Base-by-base conservation (phyloP, 495 filamentous ascomycete genomes). In the Lasiosphaeriaceae sp. region DNA sequence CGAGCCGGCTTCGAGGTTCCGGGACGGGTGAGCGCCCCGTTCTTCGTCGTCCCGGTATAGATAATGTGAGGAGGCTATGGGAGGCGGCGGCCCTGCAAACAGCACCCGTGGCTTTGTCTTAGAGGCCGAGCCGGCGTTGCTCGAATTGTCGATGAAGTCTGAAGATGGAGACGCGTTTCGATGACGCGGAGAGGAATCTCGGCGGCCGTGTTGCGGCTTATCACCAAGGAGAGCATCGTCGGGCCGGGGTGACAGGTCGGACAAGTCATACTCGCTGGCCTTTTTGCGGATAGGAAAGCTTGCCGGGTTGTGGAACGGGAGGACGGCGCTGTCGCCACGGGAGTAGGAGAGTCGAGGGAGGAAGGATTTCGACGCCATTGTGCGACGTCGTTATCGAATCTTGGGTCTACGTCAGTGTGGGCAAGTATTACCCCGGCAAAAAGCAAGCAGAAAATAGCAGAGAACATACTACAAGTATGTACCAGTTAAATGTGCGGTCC, bases 241-340 rank as follows among this genome's bases (percentile, higher is more conserved):
- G 9, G 75, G 67, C 47, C 63, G 64, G 2, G 76, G 75, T 9
- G 74, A 75, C 6, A 79, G 64, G 6, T 77, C 71, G 22, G 65
- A 57, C 19, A 79, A 61, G 51, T 73, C 66, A 60, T 77, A 74
- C 52, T 77, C 75, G 67, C 67, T 71, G 20, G 67, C 50, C 63
- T 71, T 65, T 55, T 65, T 68, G 43, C 63, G 67, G 17, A 69
- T 51, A 17, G 64, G 53, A 19, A 57, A 47, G 34, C 52, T 64
- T 22, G 52, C 22, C 24, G 50, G 57, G 50, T 56, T 61, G 50
- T 67, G 62, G 41, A 66, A 50, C 9, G 66, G 69, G 50, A 71
- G 66, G 24, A 66, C 52, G 14, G 69, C 59, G 7, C 16, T 50
- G 45, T 64, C 62, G 46, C 43, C 50, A 43, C 59, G 60, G 2